Base-by-base conservation (phyloP, 768 basidiomycete species). In the Leccinellum luteum region DNA sequence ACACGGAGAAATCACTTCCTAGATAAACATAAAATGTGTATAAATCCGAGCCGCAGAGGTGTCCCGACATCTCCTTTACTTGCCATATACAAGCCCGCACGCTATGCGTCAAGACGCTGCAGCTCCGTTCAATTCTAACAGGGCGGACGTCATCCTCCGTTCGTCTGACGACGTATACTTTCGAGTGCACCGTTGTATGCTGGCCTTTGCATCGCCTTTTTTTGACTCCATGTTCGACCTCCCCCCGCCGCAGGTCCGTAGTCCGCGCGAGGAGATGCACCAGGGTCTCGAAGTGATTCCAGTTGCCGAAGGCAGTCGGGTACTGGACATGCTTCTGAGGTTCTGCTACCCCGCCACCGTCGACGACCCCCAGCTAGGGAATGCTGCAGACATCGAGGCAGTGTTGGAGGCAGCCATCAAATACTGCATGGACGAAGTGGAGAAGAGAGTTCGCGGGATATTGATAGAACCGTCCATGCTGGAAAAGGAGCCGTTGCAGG, bases 71-170 rank as follows among this genome's bases (percentile, higher is more conserved):
- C 35, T 15, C 51, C 51, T 48, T 35, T 30, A 34, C 19, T 41
- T 28, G 23, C n/a, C 44, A 44, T 47, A 48, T 41, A 35, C 34
- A 23, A 38, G 7, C 51, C 48, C 41, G 9, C 49, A 55, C 51
- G 23, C 41, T 7, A 69, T 72, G 69, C 51, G 35, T 13, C 56
- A 51, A 53, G 64, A 66, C 45, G 71, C 71, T 19, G 27, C 56
- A 58, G 43, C 66, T 6, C 81, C 82, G 1, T 84, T 85, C 66
- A 67, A 84, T 53, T 69, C 77, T 48, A 69, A 70, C 21, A 75
- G 76, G 53, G 79, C 80, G 41, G 81, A 84, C 56, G 69, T 84
- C 41, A 74, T 81, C 58, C 67, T 85, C 41, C 77, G 78, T 54
- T 79, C 84, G 9, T 81, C 79, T 34, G 84, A 85, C 53, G 48